Evolutionary conservation across 106 monocot species (phyloP), one percentile per base, ranked within the genome.

Genomic region (Dioscorea zingiberensis): DNA sequence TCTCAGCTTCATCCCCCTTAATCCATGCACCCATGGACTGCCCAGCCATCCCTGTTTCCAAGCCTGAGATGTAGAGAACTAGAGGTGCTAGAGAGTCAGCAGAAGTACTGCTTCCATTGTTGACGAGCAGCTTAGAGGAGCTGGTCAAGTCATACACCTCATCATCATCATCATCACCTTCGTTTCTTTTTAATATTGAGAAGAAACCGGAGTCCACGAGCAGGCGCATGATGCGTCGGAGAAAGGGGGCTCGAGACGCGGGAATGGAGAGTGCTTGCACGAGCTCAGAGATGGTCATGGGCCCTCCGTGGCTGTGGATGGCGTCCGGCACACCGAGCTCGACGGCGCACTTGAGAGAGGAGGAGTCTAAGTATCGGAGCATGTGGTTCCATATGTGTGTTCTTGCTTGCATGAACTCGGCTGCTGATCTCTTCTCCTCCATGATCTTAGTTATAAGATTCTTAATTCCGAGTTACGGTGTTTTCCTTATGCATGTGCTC

Each of bases 241-340:
- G 16, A 44, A 10, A 3, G 3, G 48, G 53, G 15, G 24, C 5
- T n/a, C 58, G 63, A 1, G 38, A 3, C 0, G 68, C 30, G 1
- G 79, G 54, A 24, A 79, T 45, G 21, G 69, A 30, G 28, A 69
- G 18, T 1, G 24, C 22, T 8, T 63, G 3, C 7, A 19, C 25
- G 4, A 79, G 79, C 19, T 64, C 48, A 27, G 73, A 21, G 56
- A 79, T 3, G 4, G 79, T 46, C 8, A 65, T 27, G 1, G 59
- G 69, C 21, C 24, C 48, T 27, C 63, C 73, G 38, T 73, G 62
- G 48, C 4, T 44, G 44, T 58, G n/a, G 27, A 73, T 57, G 49
- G 69, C 73, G 13, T 79, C 69, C 2, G 73, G 51, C 25, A 79
- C 57, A 54, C 58, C 30, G 59, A 79, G 73, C 58, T 79, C 69